Evolutionary conservation across 2,329 filamentous ascomycete genomes (phyloP), one percentile per base, ranked within the genome.

Genomic region (Claviceps pazoutovae): DNA sequence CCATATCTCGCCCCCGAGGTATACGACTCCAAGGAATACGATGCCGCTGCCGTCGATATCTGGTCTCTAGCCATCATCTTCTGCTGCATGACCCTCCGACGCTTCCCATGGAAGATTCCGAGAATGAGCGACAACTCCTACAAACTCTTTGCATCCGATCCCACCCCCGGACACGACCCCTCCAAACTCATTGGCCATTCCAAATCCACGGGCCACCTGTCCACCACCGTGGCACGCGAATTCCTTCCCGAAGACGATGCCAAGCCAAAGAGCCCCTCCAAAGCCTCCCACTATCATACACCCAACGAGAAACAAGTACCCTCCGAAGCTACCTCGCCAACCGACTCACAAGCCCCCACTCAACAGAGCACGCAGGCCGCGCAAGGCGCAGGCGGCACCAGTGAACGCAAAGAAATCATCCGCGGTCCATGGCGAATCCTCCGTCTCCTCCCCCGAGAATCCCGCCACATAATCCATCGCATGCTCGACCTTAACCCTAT

Each of bases 21-120:
- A 1, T 97, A 97, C 62, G 90, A 96, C 57, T 81, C 90, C 56
- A 82, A 85, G 57, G 90, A 89, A 63, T 98, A 98, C 65, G 90
- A 98, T 62, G 89, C 93, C 1, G 86, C 90, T 56, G 88, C 89
- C 6, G 88, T 91, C 1, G 93, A 98, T 69, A 89, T 98, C 54
- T 98, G 93, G 93, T 98, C 93, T 11, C 74, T 98, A 54, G 93
- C 91, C 17, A 98, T 98, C 60, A 97, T 98, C 51, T 98, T 91
- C 70, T 97, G 93, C 69, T 98, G 93, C 73, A 98, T 98, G 93
- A 93, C 88, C 5, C 74, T 98, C 43, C 80, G 93, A 21, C 76
- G 93, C 38, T 98, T 98, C 63, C 93, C 93, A 0, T 98, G 93
- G 93, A 98, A 98, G 71, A 83, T 94, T 38, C 93, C 93, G 4